Evolutionary conservation across 1,284 basidiomycete species (phyloP), one percentile per base, ranked within the genome.

Genomic region (Farysia itapuensis): DNA sequence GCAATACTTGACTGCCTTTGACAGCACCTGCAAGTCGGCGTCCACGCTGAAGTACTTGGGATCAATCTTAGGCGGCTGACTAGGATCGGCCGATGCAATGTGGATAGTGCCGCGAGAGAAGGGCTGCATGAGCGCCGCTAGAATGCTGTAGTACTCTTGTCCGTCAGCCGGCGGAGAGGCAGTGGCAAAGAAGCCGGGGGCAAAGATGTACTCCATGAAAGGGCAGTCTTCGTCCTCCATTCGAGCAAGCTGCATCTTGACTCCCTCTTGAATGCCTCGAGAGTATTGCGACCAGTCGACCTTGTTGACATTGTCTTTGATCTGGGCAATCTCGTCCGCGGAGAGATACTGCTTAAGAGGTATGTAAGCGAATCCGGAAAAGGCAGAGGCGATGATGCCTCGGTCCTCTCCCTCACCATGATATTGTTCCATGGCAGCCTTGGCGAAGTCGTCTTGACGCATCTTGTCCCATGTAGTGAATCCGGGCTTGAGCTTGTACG

Each of bases 171-270:
- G 67, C 4, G 63, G 40, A 1, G 58, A 56, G 9, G 50, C 63
- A 5, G 52, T 48, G 4, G 63, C 54, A 31, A 67, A 67, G 49
- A 54, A 70, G 13, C 63, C 65, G 1, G 64, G 59, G 5, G 81
- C 53, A 26, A 63, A 66, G 35, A 70, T 67, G 39, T 25, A 51
- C 45, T 66, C 54, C 23, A 43, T 45, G 22, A 56, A 61, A 2
- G 63, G 59, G 25, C 56, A 59, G 19, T 58, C 36, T 9, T 63
- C 50, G 23, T 67, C 64, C 18, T 67, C 53, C 22, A 64, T 31
- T 4, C 59, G 38, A 4, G 45, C 60, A 3, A 59, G 45, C 25
- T 63, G 59, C 53, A 59, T 42, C 40, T 54, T 46, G 32, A 63
- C 36, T 28, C 48, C 53, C 49, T 67, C 61, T 25, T 54, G 51